Evolutionary conservation across 75 land plant genomes (phyloP), one percentile per base, ranked within the genome.

Genomic region (Gnetum montanum): DNA sequence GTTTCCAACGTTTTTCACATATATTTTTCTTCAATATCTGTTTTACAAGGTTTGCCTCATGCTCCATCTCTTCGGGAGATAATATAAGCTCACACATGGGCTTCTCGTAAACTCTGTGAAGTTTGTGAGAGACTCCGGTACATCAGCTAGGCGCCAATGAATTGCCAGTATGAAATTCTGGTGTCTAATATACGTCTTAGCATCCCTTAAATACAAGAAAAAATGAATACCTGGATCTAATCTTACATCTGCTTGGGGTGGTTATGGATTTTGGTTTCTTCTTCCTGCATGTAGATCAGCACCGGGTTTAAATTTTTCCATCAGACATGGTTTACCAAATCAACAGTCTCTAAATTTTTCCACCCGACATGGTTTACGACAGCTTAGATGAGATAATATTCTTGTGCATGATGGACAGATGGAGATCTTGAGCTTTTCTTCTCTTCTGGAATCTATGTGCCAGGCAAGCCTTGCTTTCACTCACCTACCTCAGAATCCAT

Each of bases 81-180:
- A 29, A 36, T 33, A 4, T 15, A 6, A 34, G 28, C n/a, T 28
- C 64, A 15, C 3, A 4, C 11, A 59, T 57, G 64, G 65, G 13
- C 33, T 34, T 33, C 3, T 40, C 37, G 28, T n/a, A 34, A 19
- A 26, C 11, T 52, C 23, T 52, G 35, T 26, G 10, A 3, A 1
- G 1, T 52, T 6, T 8, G 49, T 67, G 4, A 2, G n/a, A 24
- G 48, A 63, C 8, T 36, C 34, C 0, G 67, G 67, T n/a, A 61
- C 46, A 24, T 28, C 50, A 13, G 66, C 67, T 35, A 61, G 67
- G 34, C 18, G 44, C 20, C 43, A 4, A 12, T 22, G n/a, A n/a
- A n/a, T n/a, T 19, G 19, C 67, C 67, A 29, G 62, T 49, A 2
- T 67, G 67, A 38, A 65, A 66, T 19, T 29, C 11, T 23, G 68